Evolutionary conservation across 2,329 filamentous ascomycete genomes (phyloP).

Genomic region (Pseudocercospora cruenta): DNA sequence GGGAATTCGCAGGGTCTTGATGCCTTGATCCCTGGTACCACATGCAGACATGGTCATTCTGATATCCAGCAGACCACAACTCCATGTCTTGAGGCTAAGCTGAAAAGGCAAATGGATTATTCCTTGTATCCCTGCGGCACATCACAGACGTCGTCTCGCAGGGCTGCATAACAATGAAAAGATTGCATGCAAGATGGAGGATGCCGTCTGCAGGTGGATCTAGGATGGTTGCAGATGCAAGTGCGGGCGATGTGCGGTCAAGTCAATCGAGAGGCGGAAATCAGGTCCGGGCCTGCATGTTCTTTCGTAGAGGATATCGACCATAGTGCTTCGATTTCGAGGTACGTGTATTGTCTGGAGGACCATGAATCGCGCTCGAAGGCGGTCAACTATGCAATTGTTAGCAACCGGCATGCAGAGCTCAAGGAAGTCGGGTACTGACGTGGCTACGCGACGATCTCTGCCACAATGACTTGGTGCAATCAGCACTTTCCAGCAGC

Average conservation of each 20-base stretch:
- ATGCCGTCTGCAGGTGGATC: neutral
- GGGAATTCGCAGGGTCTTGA: neutral
- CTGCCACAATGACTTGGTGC: neutral
- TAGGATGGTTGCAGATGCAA: neutral
- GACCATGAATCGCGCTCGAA: neutral
- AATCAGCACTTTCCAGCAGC: neutral
- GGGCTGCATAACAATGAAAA: neutral
- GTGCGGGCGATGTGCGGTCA: neutral
- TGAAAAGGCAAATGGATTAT: constrained; percentile 11
- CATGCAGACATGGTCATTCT: constrained; percentile 5
- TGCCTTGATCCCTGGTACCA: constrained; percentile 1
- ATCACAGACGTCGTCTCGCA: constrained; percentile 4
- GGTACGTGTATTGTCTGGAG: neutral
- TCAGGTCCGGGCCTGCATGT: neutral
- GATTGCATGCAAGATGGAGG: neutral
- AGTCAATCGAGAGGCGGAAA: neutral
- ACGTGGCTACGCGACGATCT: neutral
- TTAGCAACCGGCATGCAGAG: neutral
- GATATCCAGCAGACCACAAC: constrained; percentile 2
- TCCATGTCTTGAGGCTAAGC: constrained; percentile 8
- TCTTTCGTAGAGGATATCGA: neutral
- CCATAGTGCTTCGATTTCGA: no score
- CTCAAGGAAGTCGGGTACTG: neutral
- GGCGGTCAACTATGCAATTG: neutral
- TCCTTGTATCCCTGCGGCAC: constrained; percentile 1